These are phyloP conservation scores for Didymella pomorum DNA, from an alignment of 2,329 filamentous ascomycete species.

Conservation along the genomic window DNA sequence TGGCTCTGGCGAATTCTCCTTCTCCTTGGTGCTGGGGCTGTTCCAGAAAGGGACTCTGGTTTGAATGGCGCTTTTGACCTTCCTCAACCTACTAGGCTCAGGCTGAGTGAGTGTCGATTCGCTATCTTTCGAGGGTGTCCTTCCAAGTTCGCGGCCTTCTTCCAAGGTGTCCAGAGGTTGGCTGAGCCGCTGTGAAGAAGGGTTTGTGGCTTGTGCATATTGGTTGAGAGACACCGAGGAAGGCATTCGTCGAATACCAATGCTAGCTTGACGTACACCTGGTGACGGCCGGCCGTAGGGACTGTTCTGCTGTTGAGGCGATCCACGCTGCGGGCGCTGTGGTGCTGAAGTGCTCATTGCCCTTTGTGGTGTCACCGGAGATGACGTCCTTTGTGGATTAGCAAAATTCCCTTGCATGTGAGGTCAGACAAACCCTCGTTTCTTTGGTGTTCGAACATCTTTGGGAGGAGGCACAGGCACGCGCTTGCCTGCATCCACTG, in stretches of 20 bases:
- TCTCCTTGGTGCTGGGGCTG: slow-evolving; percentile 24
- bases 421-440: slow-evolving; percentile 30
- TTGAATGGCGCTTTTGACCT: slow-evolving; percentile 41
- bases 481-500: slow-evolving; percentile 45
- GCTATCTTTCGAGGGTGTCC: slow-evolving; percentile 28
- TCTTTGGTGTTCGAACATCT: slow-evolving; percentile 30
- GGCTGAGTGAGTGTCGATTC: slow-evolving; percentile 27
- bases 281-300: slow-evolving; percentile 34
- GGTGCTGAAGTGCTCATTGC: slow-evolving; percentile 42
- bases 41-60: slow-evolving; percentile 40
- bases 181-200: slow-evolving; percentile 33
- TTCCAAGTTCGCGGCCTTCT: slow-evolving; percentile 38
- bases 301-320: slow-evolving; percentile 31
- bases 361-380: slow-evolving; percentile 27
- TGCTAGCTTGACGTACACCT: slow-evolving; percentile 45
- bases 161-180: slow-evolving; percentile 42
- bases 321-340: slow-evolving; percentile 20
- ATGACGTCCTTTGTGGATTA: slow-evolving; percentile 29
- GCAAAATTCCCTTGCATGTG: slow-evolving; percentile 14
- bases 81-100: slow-evolving; percentile 35
- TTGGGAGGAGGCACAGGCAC: slow-evolving; percentile 38
- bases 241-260: slow-evolving; percentile 48
- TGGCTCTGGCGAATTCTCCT: slow-evolving; percentile 11
- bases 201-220: slow-evolving; percentile 28
- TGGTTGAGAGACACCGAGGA: slow-evolving; percentile 37